Evolutionary conservation across 768 basidiomycete genomes (phyloP), one percentile per base, ranked within the genome.

Genomic region (Suillus tomentosus): DNA sequence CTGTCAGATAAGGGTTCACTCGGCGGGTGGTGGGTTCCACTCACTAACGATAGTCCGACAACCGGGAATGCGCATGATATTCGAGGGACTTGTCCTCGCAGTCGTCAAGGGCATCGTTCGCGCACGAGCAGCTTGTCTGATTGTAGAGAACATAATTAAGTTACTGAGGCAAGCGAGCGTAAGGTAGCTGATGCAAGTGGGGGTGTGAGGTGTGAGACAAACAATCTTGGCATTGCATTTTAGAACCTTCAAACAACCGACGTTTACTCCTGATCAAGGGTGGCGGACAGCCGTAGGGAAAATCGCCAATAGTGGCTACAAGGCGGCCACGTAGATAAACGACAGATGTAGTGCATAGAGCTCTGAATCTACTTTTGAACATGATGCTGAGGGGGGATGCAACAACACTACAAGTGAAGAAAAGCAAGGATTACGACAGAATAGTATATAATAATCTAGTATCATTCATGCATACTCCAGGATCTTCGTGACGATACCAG

Each of bases 401-500:
- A 36, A 67, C 60, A 45, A 68, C 61, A 34, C 42, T 67, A 65
- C 58, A 51, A 24, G 55, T 64, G 66, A 63, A 68, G 61, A 62
- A 56, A 68, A 67, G 31, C 19, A 36, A 54, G 53, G 51, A 66
- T 68, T 65, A 69, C 67, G 64, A 56, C 64, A 67, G 56, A 42
- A 66, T 65, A 66, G 67, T 68, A 69, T 63, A 67, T 59, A 62
- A 61, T 62, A 55, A 43, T 57, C 54, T 65, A 60, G 57, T 56
- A 40, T 37, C 57, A 31, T 60, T 65, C 57, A 77, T 40, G 74
- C 79, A 65, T 73, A 75, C 64, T 85, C 81, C 63, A 94, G 73
- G 67, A 95, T 85, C 79, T 95, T 93, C 67, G 93, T 94, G 66
- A 97, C 88, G 70, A 99, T 87, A 70, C 96, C 96, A 66, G 96